These are phyloP conservation scores for Phlebopus sp. DNA, from an alignment of 1,284 basidiomycete genomes.

Conservation along the genomic window DNA sequence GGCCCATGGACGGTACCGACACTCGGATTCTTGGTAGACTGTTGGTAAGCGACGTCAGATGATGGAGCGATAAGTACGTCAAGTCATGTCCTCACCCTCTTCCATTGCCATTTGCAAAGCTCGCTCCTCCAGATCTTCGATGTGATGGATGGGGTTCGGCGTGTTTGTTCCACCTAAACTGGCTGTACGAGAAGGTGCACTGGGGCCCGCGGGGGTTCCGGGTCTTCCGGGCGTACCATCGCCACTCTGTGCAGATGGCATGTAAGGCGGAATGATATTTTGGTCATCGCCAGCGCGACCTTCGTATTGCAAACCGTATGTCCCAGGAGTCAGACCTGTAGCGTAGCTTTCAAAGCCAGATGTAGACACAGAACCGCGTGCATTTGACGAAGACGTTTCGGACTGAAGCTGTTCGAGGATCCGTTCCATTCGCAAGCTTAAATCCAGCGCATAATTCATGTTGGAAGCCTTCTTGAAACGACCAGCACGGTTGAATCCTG, in stretches of 20 bases:
- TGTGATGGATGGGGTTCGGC: constrained; percentile 36
- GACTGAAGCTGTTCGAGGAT: constrained; percentile 32
- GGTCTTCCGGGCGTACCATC: constrained; percentile 22
- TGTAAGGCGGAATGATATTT: constrained; percentile 15
- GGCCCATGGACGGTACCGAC: constrained; percentile 62
- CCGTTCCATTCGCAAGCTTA: constrained; percentile 69
- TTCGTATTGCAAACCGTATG: constrained; percentile 30
- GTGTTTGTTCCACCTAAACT: constrained; percentile 9
- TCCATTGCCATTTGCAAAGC: constrained; percentile 68
- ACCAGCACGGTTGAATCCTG: constrained; percentile 78
- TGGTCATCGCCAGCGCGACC: constrained; percentile 29
- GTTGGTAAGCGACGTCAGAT: constrained; percentile 6
- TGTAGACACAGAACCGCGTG: constrained; percentile 22
- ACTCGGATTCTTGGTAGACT: constrained; percentile 53
- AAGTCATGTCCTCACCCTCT: constrained; percentile 39
- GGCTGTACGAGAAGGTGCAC: constrained; percentile 12
- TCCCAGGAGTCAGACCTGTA: constrained; percentile 22
- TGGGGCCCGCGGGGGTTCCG: constrained; percentile 20
- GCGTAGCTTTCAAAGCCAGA: constrained; percentile 16
- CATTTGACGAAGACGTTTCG: constrained; percentile 27
- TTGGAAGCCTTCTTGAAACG: constrained; percentile 90
- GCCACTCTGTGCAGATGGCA: constrained; percentile 14
- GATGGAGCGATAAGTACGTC: neutral
- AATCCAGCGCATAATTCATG: constrained; percentile 80
- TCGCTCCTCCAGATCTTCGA: constrained; percentile 58